Percentiles rank a stretch among this genome's conserved stretches.
Conservation (phyloP, 176 grass and related monocot genomes). For the Bothriochloa decipiens region DNA sequence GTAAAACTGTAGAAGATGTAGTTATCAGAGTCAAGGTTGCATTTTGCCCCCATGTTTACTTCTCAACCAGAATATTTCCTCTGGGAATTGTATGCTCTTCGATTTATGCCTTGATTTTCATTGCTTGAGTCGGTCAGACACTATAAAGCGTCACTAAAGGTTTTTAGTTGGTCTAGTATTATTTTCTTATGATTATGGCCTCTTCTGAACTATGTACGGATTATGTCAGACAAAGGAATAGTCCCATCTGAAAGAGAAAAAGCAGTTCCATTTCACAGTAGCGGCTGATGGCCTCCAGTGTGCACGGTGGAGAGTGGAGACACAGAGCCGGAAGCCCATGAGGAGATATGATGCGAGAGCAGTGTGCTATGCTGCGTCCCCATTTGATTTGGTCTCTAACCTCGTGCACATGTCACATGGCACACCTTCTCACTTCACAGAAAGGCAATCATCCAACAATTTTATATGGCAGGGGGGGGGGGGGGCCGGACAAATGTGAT, state of each 20-base stretch:
- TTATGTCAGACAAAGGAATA: no score
- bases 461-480: neutral
- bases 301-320: neutral
- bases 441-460: neutral
- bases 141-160: no score
- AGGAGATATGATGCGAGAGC: neutral
- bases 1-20: constrained; percentile 21
- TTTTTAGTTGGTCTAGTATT: neutral
- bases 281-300: neutral
- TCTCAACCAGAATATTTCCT: neutral
- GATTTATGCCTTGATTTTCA: neutral
- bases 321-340: neutral
- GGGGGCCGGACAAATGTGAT: no score
- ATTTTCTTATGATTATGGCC: neutral
- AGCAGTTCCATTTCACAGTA: no score
- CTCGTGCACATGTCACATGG: neutral
- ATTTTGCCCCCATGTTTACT: constrained; percentile 1
- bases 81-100: neutral
- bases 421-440: neutral
- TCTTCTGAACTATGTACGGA: neutral
- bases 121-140: neutral
- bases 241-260: no score
- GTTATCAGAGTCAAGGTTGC: constrained; percentile 2
- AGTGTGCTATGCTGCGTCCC: neutral
- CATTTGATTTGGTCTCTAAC: neutral